Conservation (phyloP, 192 early-diverging fungal species). For the Helicostylum pulchrum region DNA sequence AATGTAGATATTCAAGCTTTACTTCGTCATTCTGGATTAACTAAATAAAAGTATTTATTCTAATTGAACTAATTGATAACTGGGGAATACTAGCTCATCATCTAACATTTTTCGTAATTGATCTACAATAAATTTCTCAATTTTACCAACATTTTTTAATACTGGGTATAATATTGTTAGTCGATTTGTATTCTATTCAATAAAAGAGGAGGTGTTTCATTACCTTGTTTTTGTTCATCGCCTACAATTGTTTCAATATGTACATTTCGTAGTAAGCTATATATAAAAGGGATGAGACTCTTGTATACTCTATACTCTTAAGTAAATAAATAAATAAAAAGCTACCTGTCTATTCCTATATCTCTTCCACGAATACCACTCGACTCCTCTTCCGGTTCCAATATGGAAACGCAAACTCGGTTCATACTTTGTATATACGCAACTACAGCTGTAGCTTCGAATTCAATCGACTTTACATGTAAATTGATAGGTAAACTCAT, state of each 20-base stretch:
- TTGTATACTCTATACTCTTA: neutral
- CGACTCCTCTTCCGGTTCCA: conserved; percentile 57
- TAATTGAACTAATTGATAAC: conserved; percentile 47
- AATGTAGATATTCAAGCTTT: conserved; percentile 50
- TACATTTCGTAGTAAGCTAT: conserved; percentile 54
- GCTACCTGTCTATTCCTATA: conserved; percentile 27
- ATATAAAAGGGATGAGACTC: neutral
- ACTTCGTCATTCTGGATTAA: conserved; percentile 50
- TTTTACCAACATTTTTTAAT: conserved; percentile 79
- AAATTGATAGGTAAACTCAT: conserved; percentile 70
- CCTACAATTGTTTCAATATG: conserved; percentile 64
- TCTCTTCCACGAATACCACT: conserved; percentile 34
- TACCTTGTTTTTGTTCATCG: conserved; percentile 66
- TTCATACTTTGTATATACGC: conserved; percentile 53
- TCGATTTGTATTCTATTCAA: neutral
- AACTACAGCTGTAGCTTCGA: conserved; percentile 67
- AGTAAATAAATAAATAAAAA: conserved; percentile 4
- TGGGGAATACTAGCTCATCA: conserved; percentile 76
- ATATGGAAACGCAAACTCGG: conserved; percentile 69
- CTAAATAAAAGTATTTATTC: conserved; percentile 6
- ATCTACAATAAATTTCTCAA: conserved; percentile 76
- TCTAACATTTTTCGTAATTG: conserved; percentile 73
- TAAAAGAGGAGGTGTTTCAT: neutral
- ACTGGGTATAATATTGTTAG: conserved; percentile 37
- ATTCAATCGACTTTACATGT: conserved; percentile 64